A percentile compares a stretch with the other conserved stretches of the same genome.
These are phyloP conservation scores for Pelagophyceae sp. DNA, from an alignment of 352 stramenopile species.

Conservation along the genomic window DNA sequence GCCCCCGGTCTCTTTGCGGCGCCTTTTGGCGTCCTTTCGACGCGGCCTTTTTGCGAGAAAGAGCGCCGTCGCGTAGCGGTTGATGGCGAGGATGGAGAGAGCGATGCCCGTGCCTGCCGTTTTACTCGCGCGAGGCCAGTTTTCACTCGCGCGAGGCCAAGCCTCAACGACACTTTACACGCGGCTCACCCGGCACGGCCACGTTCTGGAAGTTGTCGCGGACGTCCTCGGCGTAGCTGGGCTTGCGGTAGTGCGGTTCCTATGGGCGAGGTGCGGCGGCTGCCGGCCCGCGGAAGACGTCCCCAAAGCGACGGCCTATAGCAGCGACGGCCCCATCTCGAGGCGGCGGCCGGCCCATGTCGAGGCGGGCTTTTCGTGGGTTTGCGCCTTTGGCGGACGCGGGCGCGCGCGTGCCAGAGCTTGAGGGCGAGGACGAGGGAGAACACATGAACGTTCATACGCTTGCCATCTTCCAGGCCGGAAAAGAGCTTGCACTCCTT, in stretches of 20 bases:
- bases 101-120: conserved; percentile 72
- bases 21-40: too few relatives aligned
- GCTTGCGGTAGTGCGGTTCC: conserved; percentile 83
- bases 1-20: too few relatives aligned
- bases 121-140: too few relatives aligned
- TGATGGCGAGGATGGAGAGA: conserved; percentile 47
- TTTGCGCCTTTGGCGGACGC: too few relatives aligned
- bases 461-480: conserved; percentile 46
- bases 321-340: too few relatives aligned
- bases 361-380: too few relatives aligned
- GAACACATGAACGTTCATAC: conserved; percentile 84
- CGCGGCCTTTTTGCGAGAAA: too few relatives aligned
- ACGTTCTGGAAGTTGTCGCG: conserved; percentile 94
- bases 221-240: conserved; percentile 82
- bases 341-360: too few relatives aligned
- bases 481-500: not conserved
- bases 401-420: conserved; percentile 71
- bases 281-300: too few relatives aligned
- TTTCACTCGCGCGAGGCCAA: too few relatives aligned
- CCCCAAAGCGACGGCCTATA: too few relatives aligned
- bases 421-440: conserved; percentile 82
- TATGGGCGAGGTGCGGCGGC: not conserved
- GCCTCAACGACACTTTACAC: too few relatives aligned
- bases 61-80: conserved; percentile 44
- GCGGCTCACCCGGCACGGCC: conserved; percentile 67